Evolutionary conservation across 139 green algal genomes (phyloP).

Genomic region (Klebsormidium nitens): DNA sequence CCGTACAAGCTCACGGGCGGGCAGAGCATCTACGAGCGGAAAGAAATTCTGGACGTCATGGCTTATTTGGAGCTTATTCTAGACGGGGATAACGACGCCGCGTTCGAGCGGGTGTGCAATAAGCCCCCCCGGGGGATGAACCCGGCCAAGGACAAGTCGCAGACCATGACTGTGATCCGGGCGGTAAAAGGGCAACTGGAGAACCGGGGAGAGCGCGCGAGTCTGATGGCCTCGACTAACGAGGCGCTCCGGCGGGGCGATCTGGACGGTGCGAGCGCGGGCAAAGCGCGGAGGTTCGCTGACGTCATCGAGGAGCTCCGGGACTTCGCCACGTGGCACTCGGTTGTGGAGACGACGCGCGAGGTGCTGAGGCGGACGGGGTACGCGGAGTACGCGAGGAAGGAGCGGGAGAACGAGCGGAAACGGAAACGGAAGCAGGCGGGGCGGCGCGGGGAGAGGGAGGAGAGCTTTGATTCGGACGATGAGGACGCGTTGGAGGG

Average conservation of each 20-base stretch:
- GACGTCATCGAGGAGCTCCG: background rate
- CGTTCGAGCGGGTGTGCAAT: constrained; percentile 1
- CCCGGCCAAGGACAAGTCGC: background rate
- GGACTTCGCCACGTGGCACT: background rate
- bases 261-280: background rate
- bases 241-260: background rate
- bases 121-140: background rate
- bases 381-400: background rate
- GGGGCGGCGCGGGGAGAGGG: background rate
- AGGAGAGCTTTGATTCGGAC: background rate
- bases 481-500: background rate
- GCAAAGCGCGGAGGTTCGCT: background rate
- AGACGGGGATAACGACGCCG: background rate
- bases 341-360: background rate
- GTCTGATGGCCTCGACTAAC: background rate
- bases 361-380: background rate
- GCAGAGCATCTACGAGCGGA: background rate
- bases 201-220: background rate
- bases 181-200: background rate
- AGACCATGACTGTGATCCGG: background rate
- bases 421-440: background rate
- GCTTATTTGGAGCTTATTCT: background rate
- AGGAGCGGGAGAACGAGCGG: background rate
- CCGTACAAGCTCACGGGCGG: background rate
- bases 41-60: background rate